Conservation (phyloP, 129 eudicot genomes). For the Calendula officinalis region DNA sequence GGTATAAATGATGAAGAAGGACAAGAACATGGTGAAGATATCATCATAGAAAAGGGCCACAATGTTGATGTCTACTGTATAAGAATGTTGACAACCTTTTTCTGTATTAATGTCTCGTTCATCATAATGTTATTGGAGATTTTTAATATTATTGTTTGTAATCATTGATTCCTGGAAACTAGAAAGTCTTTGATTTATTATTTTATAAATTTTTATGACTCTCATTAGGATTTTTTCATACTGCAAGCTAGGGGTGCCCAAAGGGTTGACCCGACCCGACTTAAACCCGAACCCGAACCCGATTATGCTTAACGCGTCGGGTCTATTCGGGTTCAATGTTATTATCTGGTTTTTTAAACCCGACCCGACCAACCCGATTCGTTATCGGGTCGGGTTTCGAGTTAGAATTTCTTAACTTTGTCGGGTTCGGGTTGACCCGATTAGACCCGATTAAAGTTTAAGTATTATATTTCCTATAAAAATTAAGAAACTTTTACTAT, state of each 20-base stretch:
- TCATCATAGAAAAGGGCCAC: constrained; percentile 25
- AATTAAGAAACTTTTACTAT: too few species aligned
- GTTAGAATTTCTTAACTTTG: too few species aligned
- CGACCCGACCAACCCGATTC: too few species aligned
- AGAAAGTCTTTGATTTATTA: neutral
- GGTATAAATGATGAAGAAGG: constrained; percentile 14
- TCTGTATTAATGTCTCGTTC: constrained; percentile 23
- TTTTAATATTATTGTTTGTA: neutral
- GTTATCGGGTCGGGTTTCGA: too few species aligned
- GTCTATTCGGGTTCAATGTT: too few species aligned
- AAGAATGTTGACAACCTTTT: constrained; percentile 30
- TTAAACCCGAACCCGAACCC: too few species aligned
- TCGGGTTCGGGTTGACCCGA: too few species aligned
- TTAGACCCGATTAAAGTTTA: too few species aligned
- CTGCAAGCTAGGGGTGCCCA: constrained; percentile 2
- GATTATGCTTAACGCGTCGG: too few species aligned
- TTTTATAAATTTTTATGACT: neutral
- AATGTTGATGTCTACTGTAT: constrained; percentile 9
- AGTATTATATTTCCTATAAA: too few species aligned
- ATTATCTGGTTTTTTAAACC: too few species aligned
- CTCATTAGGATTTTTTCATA: neutral
- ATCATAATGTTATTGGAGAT: constrained; percentile 10
- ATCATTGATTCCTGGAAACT: constrained; percentile 22
- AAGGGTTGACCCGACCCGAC: too few species aligned
- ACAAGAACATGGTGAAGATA: constrained; percentile 9